A percentile compares a stretch with the other conserved stretches of the same genome.
Evolutionary conservation across 2,329 filamentous ascomycete genomes (phyloP).

Genomic region (Colletotrichum sp.): DNA sequence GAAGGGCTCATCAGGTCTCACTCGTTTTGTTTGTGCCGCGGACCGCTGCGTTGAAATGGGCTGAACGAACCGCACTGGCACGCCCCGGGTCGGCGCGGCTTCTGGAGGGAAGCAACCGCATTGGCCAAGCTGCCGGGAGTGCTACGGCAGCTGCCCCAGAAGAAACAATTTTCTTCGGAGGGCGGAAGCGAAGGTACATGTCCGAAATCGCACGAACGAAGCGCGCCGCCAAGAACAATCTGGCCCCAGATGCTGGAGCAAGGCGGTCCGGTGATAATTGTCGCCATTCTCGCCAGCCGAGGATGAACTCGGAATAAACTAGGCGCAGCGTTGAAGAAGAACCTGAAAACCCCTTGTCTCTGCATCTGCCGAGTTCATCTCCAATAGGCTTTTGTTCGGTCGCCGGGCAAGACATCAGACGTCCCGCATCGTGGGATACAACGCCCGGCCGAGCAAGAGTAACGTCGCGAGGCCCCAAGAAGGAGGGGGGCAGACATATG

Average conservation of each 20-base stretch:
- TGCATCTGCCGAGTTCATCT: background rate
- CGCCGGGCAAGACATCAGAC: slow-evolving; percentile 9
- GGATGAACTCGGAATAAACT: background rate
- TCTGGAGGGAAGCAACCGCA: background rate
- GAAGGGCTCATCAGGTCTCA: background rate
- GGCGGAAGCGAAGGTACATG: background rate
- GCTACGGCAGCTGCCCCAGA: background rate
- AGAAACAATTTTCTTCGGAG: background rate
- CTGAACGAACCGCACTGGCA: slow-evolving; percentile 6
- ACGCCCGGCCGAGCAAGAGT: background rate
- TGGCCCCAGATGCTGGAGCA: background rate
- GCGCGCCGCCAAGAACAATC: slow-evolving; percentile 5
- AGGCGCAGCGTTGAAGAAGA: background rate
- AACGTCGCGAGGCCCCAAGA: background rate
- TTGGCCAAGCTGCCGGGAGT: slow-evolving; percentile 5
- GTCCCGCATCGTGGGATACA: background rate
- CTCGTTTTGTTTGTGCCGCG: slow-evolving; percentile 9
- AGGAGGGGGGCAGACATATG: background rate
- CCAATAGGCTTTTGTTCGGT: slow-evolving; percentile 13
- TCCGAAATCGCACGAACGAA: slow-evolving; percentile 14
- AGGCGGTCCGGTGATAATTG: background rate
- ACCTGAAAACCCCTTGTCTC: background rate
- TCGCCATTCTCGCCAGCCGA: slow-evolving; percentile 5
- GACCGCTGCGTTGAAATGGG: background rate
- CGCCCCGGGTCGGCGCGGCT: slow-evolving; percentile 11